Conservation (phyloP, 2,329 filamentous ascomycete species). For the Alternaria dauci region DNA sequence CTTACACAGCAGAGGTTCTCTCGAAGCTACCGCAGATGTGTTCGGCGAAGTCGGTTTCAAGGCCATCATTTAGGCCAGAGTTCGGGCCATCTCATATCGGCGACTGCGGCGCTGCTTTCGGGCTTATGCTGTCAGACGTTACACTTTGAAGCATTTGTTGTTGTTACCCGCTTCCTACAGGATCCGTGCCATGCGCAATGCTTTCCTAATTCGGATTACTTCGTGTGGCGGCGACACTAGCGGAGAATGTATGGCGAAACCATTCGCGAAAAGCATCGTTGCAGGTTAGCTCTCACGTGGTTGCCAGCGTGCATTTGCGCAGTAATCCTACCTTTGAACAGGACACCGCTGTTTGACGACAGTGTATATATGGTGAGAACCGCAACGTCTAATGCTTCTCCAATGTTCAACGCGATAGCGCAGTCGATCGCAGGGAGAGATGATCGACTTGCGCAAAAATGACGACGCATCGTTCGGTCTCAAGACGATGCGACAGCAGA, state of each 20-base stretch:
- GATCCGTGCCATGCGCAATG: conserved; percentile 18
- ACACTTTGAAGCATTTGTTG: conserved; percentile 4
- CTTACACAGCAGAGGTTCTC: background rate
- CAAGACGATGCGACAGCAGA: conserved; percentile 2
- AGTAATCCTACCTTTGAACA: background rate
- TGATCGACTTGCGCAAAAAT: background rate
- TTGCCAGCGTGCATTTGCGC: background rate
- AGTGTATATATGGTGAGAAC: conserved; percentile 8
- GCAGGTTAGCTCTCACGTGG: conserved; percentile 26
- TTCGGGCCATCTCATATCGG: background rate
- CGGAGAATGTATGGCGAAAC: conserved; percentile 10
- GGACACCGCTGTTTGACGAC: conserved; percentile 2
- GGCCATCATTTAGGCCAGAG: background rate
- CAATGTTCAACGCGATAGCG: background rate
- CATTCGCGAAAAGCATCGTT: conserved; percentile 21
- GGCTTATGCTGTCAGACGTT: conserved; percentile 4
- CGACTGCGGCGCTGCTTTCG: conserved; percentile 6
- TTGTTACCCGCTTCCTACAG: conserved; percentile 2
- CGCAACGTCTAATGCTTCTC: background rate
- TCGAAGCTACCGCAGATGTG: background rate
- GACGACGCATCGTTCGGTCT: background rate
- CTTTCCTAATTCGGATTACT: conserved; percentile 19
- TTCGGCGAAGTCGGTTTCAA: background rate
- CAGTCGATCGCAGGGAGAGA: background rate
- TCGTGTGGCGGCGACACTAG: conserved; percentile 9